Evolutionary conservation across 345 rosid species (phyloP).

Genomic region (Melastoma malabathricum): DNA sequence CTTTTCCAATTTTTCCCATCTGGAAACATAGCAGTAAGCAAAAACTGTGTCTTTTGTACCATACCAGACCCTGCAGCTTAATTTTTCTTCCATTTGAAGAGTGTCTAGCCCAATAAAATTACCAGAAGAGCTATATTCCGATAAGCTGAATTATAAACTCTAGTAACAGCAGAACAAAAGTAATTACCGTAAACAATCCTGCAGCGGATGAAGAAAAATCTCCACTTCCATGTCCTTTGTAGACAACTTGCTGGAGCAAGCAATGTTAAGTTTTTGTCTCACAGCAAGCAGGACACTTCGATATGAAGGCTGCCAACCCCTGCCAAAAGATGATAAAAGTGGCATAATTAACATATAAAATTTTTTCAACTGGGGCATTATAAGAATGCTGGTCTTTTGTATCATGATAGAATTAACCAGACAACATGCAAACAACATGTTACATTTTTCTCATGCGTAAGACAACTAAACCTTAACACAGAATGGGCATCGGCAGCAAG

Average conservation of each 20-base stretch:
- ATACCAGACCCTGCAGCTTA: no score
- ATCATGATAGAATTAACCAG: background rate
- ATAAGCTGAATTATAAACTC: background rate
- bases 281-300: conserved; percentile 66
- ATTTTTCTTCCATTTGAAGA: no score
- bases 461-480: conserved; percentile 45
- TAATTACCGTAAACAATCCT: conserved; percentile 48
- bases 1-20: no score
- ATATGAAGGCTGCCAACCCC: conserved; percentile 93
- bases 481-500: conserved; percentile 95
- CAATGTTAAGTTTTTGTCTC: conserved; percentile 44
- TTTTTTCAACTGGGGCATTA: background rate
- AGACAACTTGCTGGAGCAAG: conserved; percentile 74
- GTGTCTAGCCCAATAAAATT: no score
- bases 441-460: background rate
- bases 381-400: background rate
- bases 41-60: no score
- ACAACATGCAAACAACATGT: background rate
- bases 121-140: no score
- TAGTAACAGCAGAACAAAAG: background rate
- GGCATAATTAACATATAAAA: conserved; percentile 1
- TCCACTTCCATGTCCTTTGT: conserved; percentile 80
- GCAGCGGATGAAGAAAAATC: conserved; percentile 67
- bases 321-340: conserved; percentile 11
- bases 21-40: no score